Conservation (phyloP, 106 monocot genomes). For the Xerophyta viscosa region DNA sequence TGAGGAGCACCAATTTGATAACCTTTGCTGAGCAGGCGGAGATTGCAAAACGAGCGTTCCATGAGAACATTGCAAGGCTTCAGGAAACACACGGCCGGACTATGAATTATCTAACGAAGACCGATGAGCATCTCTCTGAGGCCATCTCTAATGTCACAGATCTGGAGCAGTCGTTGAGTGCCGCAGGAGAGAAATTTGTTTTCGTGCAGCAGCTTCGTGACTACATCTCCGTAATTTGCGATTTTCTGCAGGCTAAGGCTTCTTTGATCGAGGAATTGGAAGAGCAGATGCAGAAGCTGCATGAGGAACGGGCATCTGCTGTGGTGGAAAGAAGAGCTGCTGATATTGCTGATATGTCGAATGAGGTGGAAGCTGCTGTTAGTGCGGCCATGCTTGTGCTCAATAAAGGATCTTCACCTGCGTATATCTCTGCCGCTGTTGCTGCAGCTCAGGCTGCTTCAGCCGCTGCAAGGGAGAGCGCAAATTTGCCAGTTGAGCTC, state of each 20-base stretch:
- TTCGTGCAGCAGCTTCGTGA: conserved; percentile 89
- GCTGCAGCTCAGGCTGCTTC: conserved; percentile 65
- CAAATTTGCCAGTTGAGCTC: conserved; percentile 49
- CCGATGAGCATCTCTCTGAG: conserved; percentile 59
- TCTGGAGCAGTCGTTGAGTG: conserved; percentile 70
- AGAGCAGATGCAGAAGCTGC: conserved; percentile 90
- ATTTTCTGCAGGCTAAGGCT: conserved; percentile 89
- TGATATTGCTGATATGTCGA: conserved; percentile 48
- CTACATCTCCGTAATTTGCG: conserved; percentile 69
- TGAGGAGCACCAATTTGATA: conserved; percentile 53
- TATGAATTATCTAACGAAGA: conserved; percentile 37
- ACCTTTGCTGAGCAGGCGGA: conserved; percentile 76
- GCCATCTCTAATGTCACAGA: conserved; percentile 50
- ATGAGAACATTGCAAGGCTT: conserved; percentile 56
- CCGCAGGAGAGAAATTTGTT: conserved; percentile 59
- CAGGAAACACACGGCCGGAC: conserved; percentile 57
- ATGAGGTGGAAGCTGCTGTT: conserved; percentile 62
- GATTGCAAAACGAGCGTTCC: conserved; percentile 44
- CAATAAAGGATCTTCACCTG: conserved; percentile 43
- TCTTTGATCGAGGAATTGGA: conserved; percentile 81
- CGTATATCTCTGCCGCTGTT: conserved; percentile 46
- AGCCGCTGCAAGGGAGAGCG: conserved; percentile 44
- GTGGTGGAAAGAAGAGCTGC: conserved; percentile 50
- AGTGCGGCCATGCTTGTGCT: conserved; percentile 63
- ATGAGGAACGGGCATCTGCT: conserved; percentile 51